Evolutionary conservation across 306 rosid genomes (phyloP).

Genomic region (Erythrophleum fordii): DNA sequence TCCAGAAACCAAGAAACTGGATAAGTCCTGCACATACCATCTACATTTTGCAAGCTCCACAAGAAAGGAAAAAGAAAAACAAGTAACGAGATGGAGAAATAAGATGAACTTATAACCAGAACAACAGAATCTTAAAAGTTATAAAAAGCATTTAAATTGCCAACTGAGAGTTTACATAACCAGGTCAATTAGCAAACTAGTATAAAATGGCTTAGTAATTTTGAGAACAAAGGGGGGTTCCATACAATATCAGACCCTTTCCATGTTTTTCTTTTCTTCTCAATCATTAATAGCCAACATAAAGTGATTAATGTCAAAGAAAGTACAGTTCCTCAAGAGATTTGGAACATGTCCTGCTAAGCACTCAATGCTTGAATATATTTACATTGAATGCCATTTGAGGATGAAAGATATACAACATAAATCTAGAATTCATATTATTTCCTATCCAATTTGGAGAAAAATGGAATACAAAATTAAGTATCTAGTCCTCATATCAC

Average conservation of each 20-base stretch:
- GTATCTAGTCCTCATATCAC: background rate
- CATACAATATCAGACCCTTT: background rate
- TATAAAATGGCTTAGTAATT: background rate
- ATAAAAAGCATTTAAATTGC: background rate
- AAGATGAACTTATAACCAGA: background rate
- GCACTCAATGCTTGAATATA: background rate
- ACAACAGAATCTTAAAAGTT: background rate
- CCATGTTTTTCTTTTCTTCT: background rate
- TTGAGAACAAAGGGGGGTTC: constrained; percentile 22
- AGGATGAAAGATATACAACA: background rate
- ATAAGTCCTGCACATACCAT: background rate
- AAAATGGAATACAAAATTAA: background rate
- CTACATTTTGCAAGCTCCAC: constrained; percentile 5
- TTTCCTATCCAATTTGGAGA: constrained; percentile 21
- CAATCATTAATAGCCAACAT: constrained; percentile 22
- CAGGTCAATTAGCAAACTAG: background rate
- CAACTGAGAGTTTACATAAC: background rate
- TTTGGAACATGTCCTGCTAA: constrained; percentile 13
- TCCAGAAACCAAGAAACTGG: background rate
- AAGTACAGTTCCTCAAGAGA: constrained; percentile 22
- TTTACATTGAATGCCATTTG: background rate
- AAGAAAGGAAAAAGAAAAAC: background rate
- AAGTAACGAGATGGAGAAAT: background rate
- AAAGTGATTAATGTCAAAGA: background rate
- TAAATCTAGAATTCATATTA: background rate